A percentile compares a stretch with the other conserved stretches of the same genome.
Evolutionary conservation across 139 green algal genomes (phyloP).

Genomic region (Chlorella sp.): DNA sequence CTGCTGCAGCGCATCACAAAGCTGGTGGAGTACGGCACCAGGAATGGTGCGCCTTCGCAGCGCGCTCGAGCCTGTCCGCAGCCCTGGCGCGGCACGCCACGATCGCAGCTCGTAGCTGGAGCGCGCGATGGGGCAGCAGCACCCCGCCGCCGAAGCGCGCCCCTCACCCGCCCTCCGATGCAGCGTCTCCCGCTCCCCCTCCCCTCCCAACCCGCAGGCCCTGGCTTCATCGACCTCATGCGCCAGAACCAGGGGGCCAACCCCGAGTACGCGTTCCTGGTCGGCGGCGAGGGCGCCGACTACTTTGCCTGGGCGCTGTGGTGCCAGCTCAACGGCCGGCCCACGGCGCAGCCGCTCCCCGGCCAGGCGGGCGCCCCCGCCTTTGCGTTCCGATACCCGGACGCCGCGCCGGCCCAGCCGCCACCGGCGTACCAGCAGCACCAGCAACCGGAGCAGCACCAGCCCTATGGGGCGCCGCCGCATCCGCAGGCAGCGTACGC

Average conservation of each 20-base stretch:
- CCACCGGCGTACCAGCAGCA: not conserved
- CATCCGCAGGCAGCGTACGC: not conserved
- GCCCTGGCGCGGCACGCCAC: not conserved
- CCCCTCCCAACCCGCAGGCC: too few relatives aligned
- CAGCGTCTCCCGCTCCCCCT: too few relatives aligned
- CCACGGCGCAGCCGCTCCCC: conserved; percentile 7
- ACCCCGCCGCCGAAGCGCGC: too few relatives aligned
- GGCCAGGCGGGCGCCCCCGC: not conserved
- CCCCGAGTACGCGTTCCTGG: conserved; percentile 47
- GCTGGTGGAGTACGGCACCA: conserved; percentile 25
- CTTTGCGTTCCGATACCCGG: not conserved
- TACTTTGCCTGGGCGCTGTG: conserved; percentile 37
- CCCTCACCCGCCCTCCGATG: too few relatives aligned
- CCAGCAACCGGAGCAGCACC: not conserved
- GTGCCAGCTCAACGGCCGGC: not conserved
- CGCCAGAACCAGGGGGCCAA: conserved; percentile 30
- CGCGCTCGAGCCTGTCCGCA: too few relatives aligned
- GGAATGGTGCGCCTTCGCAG: conserved; percentile 27
- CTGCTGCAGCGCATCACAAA: conserved; percentile 30
- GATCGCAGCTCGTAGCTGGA: too few relatives aligned
- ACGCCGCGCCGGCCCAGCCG: not conserved
- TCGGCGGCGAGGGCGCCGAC: conserved; percentile 27
- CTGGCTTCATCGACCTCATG: conserved; percentile 43
- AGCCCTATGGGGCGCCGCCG: too few relatives aligned
- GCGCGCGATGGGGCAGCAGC: too few relatives aligned